Evolutionary conservation across 1,284 basidiomycete species (phyloP).

Genomic region (Malassezia yamatoensis): DNA sequence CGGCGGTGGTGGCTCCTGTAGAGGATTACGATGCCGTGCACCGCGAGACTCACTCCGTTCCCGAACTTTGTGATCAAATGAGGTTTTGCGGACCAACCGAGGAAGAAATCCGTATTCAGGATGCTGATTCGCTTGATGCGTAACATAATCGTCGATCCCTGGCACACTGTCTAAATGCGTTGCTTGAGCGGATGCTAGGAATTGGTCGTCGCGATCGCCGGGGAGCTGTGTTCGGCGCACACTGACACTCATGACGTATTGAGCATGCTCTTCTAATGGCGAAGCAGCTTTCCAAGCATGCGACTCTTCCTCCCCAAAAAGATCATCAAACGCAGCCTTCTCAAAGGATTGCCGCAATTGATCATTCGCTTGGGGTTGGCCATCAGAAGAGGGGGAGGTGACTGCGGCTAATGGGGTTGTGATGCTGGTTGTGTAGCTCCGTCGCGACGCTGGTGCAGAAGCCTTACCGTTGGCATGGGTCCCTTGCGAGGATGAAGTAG

Average conservation of each 20-base stretch:
- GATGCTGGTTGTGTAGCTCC: no score
- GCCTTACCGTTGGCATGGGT: no score
- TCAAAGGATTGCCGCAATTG: conserved; percentile 36
- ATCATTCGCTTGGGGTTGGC: not conserved
- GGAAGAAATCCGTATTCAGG: conserved; percentile 47
- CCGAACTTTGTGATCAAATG: conserved; percentile 46
- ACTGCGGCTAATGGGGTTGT: no score
- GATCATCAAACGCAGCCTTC: conserved; percentile 30
- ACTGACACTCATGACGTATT: conserved; percentile 9
- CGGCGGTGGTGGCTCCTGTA: not conserved
- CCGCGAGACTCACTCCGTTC: conserved; percentile 39
- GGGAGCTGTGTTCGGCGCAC: conserved; percentile 18
- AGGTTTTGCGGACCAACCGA: conserved; percentile 44
- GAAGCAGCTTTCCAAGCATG: conserved; percentile 7
- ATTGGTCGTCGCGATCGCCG: conserved; percentile 34
- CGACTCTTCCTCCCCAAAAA: conserved; percentile 27
- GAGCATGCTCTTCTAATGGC: conserved; percentile 13
- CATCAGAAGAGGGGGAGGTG: no score
- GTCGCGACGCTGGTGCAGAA: no score
- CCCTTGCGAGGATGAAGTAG: no score
- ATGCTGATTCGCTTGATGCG: conserved; percentile 42
- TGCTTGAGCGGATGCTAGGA: conserved; percentile 13
- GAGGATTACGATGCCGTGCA: conserved; percentile 12
- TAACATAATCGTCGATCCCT: conserved; percentile 42
- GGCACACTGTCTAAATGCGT: conserved; percentile 40